phyloP scores from a whole-genome alignment of 2,329 filamentous ascomycete species.

The Berkeleyomyces rouxiae region DNA sequence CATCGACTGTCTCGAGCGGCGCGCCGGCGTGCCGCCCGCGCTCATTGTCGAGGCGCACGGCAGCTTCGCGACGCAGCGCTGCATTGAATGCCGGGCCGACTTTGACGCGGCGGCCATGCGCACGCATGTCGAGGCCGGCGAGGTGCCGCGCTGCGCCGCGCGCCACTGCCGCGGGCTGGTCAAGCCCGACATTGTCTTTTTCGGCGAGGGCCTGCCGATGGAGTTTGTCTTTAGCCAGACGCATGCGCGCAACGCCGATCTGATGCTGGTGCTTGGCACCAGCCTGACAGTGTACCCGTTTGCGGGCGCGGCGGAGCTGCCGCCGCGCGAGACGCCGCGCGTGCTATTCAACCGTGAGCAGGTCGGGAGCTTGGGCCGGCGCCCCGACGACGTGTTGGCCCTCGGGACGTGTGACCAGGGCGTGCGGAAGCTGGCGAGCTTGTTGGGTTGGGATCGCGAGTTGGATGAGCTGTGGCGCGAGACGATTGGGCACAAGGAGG shows the following conservation, averaged over 20 bases:
- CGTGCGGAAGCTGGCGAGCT: slow-evolving; percentile 59
- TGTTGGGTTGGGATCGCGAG: slow-evolving; percentile 73
- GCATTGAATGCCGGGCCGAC: slow-evolving; percentile 65
- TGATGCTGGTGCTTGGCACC: slow-evolving; percentile 76
- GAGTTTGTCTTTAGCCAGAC: slow-evolving; percentile 25
- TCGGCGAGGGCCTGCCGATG: slow-evolving; percentile 50
- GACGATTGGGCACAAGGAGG: slow-evolving; percentile 45
- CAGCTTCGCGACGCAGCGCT: slow-evolving; percentile 80
- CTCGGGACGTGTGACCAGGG: slow-evolving; percentile 73
- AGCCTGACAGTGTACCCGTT: slow-evolving; percentile 82
- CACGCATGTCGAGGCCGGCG: slow-evolving; percentile 44
- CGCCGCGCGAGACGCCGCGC: slow-evolving; percentile 46
- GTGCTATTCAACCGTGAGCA: slow-evolving; percentile 75
- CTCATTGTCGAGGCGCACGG: slow-evolving; percentile 88
- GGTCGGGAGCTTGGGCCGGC: slow-evolving; percentile 61
- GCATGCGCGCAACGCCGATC: slow-evolving; percentile 43
- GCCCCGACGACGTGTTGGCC: slow-evolving; percentile 69
- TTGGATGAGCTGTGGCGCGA: slow-evolving; percentile 59
- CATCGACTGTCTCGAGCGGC: slow-evolving; percentile 85
- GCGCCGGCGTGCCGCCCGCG: slow-evolving; percentile 65
- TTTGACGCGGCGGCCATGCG: slow-evolving; percentile 65
- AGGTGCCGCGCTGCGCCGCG: slow-evolving; percentile 52
- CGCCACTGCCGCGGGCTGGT: slow-evolving; percentile 57
- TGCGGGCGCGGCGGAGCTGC: slow-evolving; percentile 56
- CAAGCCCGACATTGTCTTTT: slow-evolving; percentile 92